Evolutionary conservation across 495 filamentous ascomycete species (phyloP), one percentile per base, ranked within the genome.

Genomic region (Neurospora sp.): DNA sequence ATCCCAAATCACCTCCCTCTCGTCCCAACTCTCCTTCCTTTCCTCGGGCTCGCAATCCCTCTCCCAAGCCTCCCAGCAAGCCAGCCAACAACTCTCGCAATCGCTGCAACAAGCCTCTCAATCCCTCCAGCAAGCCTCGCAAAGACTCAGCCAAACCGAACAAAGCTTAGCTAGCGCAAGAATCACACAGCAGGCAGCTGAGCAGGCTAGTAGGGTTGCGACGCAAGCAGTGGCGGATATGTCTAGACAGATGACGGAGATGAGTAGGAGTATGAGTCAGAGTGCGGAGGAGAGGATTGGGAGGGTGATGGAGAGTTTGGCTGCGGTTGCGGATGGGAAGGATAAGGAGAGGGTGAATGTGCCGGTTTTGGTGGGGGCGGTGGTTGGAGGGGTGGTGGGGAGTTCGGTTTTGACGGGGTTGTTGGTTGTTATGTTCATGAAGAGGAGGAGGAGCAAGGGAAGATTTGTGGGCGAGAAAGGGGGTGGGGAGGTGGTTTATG

Each of bases 1-100:
- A 53, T 78, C 80, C 42, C 82, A 84, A 69, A 78, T 84, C 47
- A 77, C 81, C 35, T 80, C 81, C 39, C 81, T 84, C 27, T 82
- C 81, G 68, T 22, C 74, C 71, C 80, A 82, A 40, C 77, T 85
- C 3, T 77, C 71, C 40, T 75, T 71, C 9, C 71, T 85, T 12
- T 74, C 72, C 69, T 22, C 73, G 16, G 65, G 70, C 22, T 84
- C 78, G 1, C 74, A 80, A 40, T 78, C 80, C 10, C 78, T 82
- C 71, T 80, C 78, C 39, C 79, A 77, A 71, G 81, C 83, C 2
- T 76, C 79, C 69, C 80, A 83, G 68, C 80, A 81, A 69, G 78
- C 81, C 4, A 76, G 79, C 70, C 82, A 83, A 70, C 81, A 81
- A 70, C 79, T 83, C 74, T 77, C 78, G 75, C 71, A 82, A 44